A percentile compares a stretch with the other conserved stretches of the same genome.
Conservation (phyloP, 1,139 yeast species). For the Yamadazyma kanchanaburiensis region DNA sequence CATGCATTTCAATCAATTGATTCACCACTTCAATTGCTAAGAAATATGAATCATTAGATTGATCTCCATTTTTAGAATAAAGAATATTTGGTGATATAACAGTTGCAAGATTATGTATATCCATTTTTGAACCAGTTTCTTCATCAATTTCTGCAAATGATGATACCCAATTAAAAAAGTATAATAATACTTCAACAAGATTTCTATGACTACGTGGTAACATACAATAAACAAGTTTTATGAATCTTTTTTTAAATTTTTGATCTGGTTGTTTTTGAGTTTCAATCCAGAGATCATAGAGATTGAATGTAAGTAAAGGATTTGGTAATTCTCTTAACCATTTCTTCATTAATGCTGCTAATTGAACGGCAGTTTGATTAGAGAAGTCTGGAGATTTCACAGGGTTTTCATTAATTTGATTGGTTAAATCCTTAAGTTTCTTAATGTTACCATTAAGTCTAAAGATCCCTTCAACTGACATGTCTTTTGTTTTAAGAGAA, state of each 20-base stretch:
- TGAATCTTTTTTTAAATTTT: conserved; percentile 48
- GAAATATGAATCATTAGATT: conserved; percentile 71
- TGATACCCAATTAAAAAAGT: conserved; percentile 92
- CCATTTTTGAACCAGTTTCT: conserved; percentile 94
- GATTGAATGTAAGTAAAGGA: conserved; percentile 75
- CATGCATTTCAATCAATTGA: conserved; percentile 78
- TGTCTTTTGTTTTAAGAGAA: conserved; percentile 85
- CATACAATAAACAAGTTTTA: conserved; percentile 74
- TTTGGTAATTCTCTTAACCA: conserved; percentile 91
- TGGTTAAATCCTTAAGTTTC: conserved; percentile 70
- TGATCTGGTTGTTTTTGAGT: conserved; percentile 60
- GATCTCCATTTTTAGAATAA: conserved; percentile 31
- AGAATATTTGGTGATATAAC: conserved; percentile 92
- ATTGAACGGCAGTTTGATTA: conserved; percentile 82
- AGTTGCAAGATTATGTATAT: conserved; percentile 89
- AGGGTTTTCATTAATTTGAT: conserved; percentile 72
- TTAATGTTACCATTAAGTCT: conserved; percentile 95
- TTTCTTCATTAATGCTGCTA: conserved; percentile 90
- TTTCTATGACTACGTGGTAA: conserved; percentile 83
- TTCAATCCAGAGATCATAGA: conserved; percentile 78
- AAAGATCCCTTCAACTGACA: conserved; percentile 96
- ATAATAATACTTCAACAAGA: conserved; percentile 78
- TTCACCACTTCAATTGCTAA: conserved; percentile 90
- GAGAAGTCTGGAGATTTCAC: conserved; percentile 68
- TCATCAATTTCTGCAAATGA: conserved; percentile 89